A percentile compares a stretch with the other conserved stretches of the same genome.
phyloP scores from a whole-genome alignment of 495 filamentous ascomycete species.

The Tetracladium marchalianum region DNA sequence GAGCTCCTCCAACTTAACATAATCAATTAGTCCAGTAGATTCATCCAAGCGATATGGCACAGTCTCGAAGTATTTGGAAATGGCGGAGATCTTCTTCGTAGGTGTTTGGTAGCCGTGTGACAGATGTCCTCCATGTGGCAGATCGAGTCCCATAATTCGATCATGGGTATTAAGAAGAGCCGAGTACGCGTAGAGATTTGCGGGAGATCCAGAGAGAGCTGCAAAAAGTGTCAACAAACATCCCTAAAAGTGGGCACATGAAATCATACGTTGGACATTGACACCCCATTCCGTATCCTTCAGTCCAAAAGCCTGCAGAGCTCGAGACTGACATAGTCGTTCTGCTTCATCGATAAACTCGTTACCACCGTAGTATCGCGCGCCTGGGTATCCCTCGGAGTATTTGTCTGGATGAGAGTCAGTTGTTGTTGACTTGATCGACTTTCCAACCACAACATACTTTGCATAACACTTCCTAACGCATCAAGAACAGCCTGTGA shows the following conservation, averaged over 20 bases:
- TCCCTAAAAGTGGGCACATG: not conserved
- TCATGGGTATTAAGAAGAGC: slow-evolving; percentile 88
- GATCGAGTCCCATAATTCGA: slow-evolving; percentile 91
- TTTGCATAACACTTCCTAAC: slow-evolving; percentile 97
- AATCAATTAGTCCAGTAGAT: slow-evolving; percentile 87
- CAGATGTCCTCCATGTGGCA: slow-evolving; percentile 92
- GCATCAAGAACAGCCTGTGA: slow-evolving; percentile 95
- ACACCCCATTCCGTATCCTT: slow-evolving; percentile 89
- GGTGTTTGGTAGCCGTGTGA: slow-evolving; percentile 98
- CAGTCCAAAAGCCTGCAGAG: slow-evolving; percentile 76
- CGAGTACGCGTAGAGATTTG: slow-evolving; percentile 93
- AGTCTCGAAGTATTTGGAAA: slow-evolving; percentile 99
- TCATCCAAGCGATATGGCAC: slow-evolving; percentile 88
- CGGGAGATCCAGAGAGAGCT: slow-evolving; percentile 93
- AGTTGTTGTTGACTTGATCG: slow-evolving; percentile 1
- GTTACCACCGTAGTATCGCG: slow-evolving; percentile 95
- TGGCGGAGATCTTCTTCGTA: slow-evolving; percentile 94
- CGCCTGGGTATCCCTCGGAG: slow-evolving; percentile 95
- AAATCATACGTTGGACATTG: slow-evolving; percentile 78
- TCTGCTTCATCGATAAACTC: slow-evolving; percentile 91
- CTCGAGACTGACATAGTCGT: slow-evolving; percentile 78
- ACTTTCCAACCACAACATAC: slow-evolving; percentile 36
- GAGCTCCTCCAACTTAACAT: slow-evolving; percentile 75
- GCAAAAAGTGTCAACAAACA: slow-evolving; percentile 3
- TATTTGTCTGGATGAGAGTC: slow-evolving; percentile 68